Percentiles rank a stretch among this genome's conserved stretches.
These are phyloP conservation scores for Russula vinacea DNA, from an alignment of 768 basidiomycete species.

Conservation along the genomic window DNA sequence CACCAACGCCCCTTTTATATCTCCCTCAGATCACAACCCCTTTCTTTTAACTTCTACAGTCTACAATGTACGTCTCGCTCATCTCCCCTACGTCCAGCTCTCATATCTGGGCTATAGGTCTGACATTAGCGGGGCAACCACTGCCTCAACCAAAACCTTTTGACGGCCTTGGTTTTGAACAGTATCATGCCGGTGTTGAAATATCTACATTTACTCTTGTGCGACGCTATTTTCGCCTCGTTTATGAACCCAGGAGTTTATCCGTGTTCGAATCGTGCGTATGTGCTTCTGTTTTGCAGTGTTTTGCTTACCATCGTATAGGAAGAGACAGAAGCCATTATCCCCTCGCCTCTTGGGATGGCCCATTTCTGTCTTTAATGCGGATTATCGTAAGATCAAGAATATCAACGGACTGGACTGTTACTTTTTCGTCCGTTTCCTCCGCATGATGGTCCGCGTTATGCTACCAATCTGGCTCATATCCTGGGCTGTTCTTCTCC, in stretches of 20 bases:
- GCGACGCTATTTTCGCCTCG: conserved; percentile 78
- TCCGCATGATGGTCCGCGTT: conserved; percentile 77
- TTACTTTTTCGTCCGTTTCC: conserved; percentile 89
- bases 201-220: conserved; percentile 77
- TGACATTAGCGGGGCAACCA: conserved; percentile 47
- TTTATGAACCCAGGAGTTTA: conserved; percentile 82
- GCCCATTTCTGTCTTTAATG: conserved; percentile 62
- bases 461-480: conserved; percentile 89
- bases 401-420: conserved; percentile 81
- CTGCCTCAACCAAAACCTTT: conserved; percentile 76
- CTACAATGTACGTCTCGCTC: conserved; percentile 16
- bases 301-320: conserved; percentile 32
- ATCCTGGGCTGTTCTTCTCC: conserved; percentile 84
- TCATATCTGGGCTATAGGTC: conserved; percentile 10
- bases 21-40: background rate
- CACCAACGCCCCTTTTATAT: background rate
- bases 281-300: background rate
- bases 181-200: conserved; percentile 63
- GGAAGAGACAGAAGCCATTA: conserved; percentile 59
- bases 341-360: conserved; percentile 53
- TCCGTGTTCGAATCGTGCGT: conserved; percentile 54
- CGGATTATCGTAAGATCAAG: conserved; percentile 61
- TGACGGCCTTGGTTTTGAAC: conserved; percentile 86
- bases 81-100: background rate
- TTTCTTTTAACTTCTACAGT: background rate